Evolutionary conservation across 2,329 filamentous ascomycete species (phyloP).

Genomic region (Exophiala lecanii-corni): DNA sequence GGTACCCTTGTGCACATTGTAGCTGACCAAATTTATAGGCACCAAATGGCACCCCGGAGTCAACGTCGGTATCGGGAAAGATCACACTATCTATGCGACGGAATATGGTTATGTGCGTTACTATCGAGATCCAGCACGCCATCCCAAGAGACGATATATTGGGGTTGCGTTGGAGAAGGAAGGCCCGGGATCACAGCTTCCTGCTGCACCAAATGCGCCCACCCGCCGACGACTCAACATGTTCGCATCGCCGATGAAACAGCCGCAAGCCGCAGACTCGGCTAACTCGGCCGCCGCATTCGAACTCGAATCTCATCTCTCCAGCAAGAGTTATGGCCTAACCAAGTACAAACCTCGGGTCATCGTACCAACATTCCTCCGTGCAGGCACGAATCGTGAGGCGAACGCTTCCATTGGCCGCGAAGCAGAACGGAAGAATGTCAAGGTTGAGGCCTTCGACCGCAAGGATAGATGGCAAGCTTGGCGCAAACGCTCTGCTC

Average conservation of each 20-base stretch:
- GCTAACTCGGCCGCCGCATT: constrained; percentile 19
- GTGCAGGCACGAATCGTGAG: constrained; percentile 39
- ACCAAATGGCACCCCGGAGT: constrained; percentile 93
- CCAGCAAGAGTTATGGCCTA: constrained; percentile 13
- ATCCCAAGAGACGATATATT: constrained; percentile 90
- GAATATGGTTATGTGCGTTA: constrained; percentile 90
- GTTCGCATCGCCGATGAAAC: constrained; percentile 47
- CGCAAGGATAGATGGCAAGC: constrained; percentile 59
- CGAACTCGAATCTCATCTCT: constrained; percentile 14
- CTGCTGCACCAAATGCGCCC: constrained; percentile 68
- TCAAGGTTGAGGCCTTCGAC: constrained; percentile 53
- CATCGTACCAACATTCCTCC: constrained; percentile 25
- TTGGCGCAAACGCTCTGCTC: constrained; percentile 56
- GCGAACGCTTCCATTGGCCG: constrained; percentile 43
- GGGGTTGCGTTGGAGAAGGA: constrained; percentile 82
- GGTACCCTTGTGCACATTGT: background rate
- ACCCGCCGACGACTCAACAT: constrained; percentile 73
- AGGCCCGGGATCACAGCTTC: constrained; percentile 58
- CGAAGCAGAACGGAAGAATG: constrained; percentile 47
- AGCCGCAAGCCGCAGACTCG: constrained; percentile 13
- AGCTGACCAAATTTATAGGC: constrained; percentile 41
- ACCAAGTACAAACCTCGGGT: constrained; percentile 29
- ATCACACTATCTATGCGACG: constrained; percentile 90
- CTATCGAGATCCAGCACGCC: constrained; percentile 78
- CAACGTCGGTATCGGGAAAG: constrained; percentile 89